Evolutionary conservation across 2,329 filamentous ascomycete species (phyloP), one percentile per base, ranked within the genome.

Genomic region (Zymoseptoria pseudotritici): DNA sequence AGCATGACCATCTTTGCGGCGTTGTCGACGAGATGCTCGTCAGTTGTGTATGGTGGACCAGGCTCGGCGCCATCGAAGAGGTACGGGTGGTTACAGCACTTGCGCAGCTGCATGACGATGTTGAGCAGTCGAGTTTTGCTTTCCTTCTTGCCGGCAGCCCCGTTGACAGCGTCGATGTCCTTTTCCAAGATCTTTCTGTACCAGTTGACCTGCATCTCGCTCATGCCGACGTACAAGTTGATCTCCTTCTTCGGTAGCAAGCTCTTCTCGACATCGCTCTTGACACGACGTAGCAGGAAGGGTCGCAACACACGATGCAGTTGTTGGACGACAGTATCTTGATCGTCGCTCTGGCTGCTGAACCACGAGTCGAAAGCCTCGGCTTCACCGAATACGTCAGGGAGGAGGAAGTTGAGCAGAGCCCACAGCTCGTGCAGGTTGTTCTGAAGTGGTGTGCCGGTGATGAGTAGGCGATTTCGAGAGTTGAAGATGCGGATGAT

Each of bases 291-390:
- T 50, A 99, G 84, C 70, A 99, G 79, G 80, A 99, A 99, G 2
- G 94, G 94, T 21, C 93, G 86, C 52, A 99, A 78, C 6, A 99
- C 92, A 64, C 90, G 89, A 74, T 99, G 94, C 0, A 99, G 83
- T 72, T 99, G 94, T 75, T 97, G 89, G 2, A 99, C 92, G 13
- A 99, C 93, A 0, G 90, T 91, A 69, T 99, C 94, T 70, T 97
- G 93, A 69, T 99, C 93, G 42, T 86, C 86, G 55, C 89, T 88
- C 70, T 97, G 91, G 56, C 86, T 87, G 2, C 90, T 96, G 75
- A 99, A 99, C 94, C 94, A 99, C 70, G 96, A 89, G 69, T 99
- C 94, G 69, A 99, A 99, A 7, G 94, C 94, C 63, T 96, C 91
- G 0, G 94, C 86, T 71, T 99, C 94, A 57, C 94, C 93, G 71